A percentile compares a stretch with the other conserved stretches of the same genome.
Evolutionary conservation across 2,329 filamentous ascomycete species (phyloP).

Genomic region (Westerdykella ornata): DNA sequence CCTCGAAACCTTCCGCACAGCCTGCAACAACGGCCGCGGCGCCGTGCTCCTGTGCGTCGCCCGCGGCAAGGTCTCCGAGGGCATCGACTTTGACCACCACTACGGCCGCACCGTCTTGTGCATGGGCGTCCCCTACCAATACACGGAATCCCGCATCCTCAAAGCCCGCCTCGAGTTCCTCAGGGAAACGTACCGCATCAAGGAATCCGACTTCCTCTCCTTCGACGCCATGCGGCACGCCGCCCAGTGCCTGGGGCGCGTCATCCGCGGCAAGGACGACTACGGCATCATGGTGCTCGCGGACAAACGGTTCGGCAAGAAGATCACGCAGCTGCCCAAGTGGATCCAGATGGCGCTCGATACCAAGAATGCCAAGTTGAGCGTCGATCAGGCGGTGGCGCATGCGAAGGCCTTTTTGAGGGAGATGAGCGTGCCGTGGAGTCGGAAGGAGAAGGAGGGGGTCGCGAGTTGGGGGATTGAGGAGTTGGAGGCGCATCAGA

Average conservation of each 20-base stretch:
- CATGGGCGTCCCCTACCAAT: constrained; percentile 96
- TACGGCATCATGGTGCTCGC: constrained; percentile 99
- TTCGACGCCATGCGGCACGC: constrained; percentile 99
- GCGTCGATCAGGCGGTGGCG: constrained; percentile 90
- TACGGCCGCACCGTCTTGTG: constrained; percentile 93
- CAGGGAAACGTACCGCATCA: constrained; percentile 93
- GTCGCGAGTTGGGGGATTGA: constrained; percentile 85
- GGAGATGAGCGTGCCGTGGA: constrained; percentile 88
- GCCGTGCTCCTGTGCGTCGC: constrained; percentile 92
- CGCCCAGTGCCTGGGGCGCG: constrained; percentile 89
- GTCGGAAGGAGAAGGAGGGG: constrained; percentile 75
- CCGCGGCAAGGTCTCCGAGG: constrained; percentile 93
- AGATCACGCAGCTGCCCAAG: constrained; percentile 81
- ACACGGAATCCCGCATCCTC: constrained; percentile 93
- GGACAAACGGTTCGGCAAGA: constrained; percentile 88
- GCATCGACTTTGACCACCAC: constrained; percentile 98
- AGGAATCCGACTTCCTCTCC: constrained; percentile 94
- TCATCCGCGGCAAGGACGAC: constrained; percentile 92
- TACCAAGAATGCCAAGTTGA: constrained; percentile 81
- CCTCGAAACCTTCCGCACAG: constrained; percentile 92
- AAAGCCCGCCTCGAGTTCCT: constrained; percentile 94
- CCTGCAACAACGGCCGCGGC: constrained; percentile 92
- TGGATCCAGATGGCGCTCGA: constrained; percentile 90
- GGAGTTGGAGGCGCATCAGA: constrained; percentile 72
- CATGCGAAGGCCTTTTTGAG: constrained; percentile 82